Base-by-base conservation (phyloP, 2,329 filamentous ascomycete genomes). In the Conoideocrella luteorostrata region DNA sequence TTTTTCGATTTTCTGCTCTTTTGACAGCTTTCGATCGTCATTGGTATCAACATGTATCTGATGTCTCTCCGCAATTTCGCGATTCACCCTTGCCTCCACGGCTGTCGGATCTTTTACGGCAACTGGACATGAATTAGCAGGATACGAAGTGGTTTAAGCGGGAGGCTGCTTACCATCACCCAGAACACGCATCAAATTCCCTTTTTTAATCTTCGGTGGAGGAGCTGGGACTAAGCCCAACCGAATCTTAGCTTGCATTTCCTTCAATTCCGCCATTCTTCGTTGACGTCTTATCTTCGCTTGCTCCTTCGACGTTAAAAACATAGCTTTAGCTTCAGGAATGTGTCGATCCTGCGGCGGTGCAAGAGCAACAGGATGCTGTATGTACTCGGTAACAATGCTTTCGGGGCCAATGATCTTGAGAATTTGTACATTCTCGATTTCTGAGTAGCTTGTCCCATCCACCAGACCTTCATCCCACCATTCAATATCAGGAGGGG, bases 141-240 rank as follows among this genome's bases (percentile, higher is more conserved):
- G 35, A 24, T 35, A 32, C 11, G 9, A 30, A 34, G 26, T 23
- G 12, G 7, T 20, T 11, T 11, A 7, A 20, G 2, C 18, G 36
- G 36, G 24, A 42, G 12, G 7, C 28, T 20, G 88, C 84, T 60
- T 60, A 65, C 64, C 64, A 52, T 96, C 88, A 50, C 93, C 93
- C 44, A 96, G 75, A 23, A 98, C 93, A 46, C 90, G 84, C 93
- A 98, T 98, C 60, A 98, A 78, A 63, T 98, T 98, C 46, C 85
- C 87, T 65, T 94, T 94, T 69, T 96, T 97, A 54, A 98, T 88
- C 66, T 97, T 98, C 10, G 93, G 91, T 21, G 90, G 86, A 22
- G 90, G 89, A 17, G 91, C 88, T 3, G 90, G 88, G 47, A 91
- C 84, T 12, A 98, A 75, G 17, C 93, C 93, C 10, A 98, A 72